Evolutionary conservation across 495 filamentous ascomycete species (phyloP).

Genomic region (Penicilliopsis zonata): DNA sequence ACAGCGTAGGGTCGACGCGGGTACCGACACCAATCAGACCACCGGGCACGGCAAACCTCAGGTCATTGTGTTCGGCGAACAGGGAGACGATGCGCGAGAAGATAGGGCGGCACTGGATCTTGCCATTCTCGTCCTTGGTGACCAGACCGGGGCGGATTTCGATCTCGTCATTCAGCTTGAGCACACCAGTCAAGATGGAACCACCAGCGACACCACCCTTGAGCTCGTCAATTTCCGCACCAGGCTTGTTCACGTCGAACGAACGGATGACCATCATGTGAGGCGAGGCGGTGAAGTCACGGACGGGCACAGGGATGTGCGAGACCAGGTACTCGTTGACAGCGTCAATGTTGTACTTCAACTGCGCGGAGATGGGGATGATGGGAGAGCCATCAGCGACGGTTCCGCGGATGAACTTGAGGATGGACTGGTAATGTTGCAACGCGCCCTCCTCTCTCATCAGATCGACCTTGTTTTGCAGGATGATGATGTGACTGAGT

Average conservation of each 20-base stretch:
- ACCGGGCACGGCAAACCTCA: conserved; percentile 95
- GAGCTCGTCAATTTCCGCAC: conserved; percentile 97
- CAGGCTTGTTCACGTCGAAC: conserved; percentile 99
- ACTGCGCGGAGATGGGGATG: conserved; percentile 94
- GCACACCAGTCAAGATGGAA: conserved; percentile 85
- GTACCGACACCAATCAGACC: conserved; percentile 96
- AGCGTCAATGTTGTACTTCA: conserved; percentile 99
- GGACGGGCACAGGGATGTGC: conserved; percentile 79
- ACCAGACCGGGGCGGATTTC: conserved; percentile 96
- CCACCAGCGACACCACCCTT: conserved; percentile 99
- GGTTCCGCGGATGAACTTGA: conserved; percentile 95
- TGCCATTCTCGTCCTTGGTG: conserved; percentile 81
- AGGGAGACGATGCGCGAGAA: conserved; percentile 89
- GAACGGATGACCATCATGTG: conserved; percentile 99
- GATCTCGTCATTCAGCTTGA: conserved; percentile 94
- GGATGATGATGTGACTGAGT: conserved; percentile 93
- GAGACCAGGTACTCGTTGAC: conserved; percentile 89
- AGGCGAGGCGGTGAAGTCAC: conserved; percentile 81
- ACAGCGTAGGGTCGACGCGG: conserved; percentile 90
- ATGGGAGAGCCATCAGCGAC: conserved; percentile 93
- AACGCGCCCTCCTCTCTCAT: conserved; percentile 89
- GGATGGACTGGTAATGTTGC: conserved; percentile 87
- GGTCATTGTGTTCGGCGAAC: conserved; percentile 94
- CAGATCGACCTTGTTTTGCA: conserved; percentile 98
- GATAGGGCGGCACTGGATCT: conserved; percentile 92